Conservation (phyloP, 352 stramenopile species). For the Bremia lactucae region DNA sequence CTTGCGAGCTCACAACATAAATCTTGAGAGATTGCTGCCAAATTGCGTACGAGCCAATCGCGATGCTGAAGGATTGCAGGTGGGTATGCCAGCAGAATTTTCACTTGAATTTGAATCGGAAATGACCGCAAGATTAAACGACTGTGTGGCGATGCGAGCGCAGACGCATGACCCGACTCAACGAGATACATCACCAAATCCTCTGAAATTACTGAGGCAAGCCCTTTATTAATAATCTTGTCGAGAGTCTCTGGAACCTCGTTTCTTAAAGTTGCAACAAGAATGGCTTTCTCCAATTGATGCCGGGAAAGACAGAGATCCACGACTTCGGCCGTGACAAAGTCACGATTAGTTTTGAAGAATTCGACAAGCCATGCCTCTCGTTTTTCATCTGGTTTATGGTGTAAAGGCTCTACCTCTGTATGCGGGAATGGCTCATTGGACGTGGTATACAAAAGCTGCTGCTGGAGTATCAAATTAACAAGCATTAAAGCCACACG, state of each 20-base stretch:
- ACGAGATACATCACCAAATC: conserved; percentile 32
- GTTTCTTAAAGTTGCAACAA: conserved; percentile 37
- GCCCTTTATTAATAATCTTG: conserved; percentile 38
- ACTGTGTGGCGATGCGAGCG: conserved; percentile 27
- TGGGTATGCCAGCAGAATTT: conserved; percentile 38
- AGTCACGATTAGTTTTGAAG: conserved; percentile 47
- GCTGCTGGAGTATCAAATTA: conserved; percentile 49
- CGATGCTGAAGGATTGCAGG: conserved; percentile 49
- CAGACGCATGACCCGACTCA: conserved; percentile 24
- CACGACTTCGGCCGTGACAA: conserved; percentile 47
- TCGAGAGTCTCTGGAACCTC: conserved; percentile 35
- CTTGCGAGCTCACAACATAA: conserved; percentile 30
- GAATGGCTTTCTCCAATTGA: conserved; percentile 57
- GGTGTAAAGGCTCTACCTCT: conserved; percentile 7
- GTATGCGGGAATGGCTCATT: too few relatives aligned
- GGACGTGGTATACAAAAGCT: conserved; percentile 26
- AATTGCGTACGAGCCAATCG: conserved; percentile 57
- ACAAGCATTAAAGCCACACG: conserved; percentile 44
- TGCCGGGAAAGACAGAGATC: conserved; percentile 58
- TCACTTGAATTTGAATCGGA: conserved; percentile 33
- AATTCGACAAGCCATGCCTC: conserved; percentile 47
- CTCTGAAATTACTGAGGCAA: conserved; percentile 32
- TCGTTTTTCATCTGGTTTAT: conserved; percentile 21
- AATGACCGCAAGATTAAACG: conserved; percentile 50
- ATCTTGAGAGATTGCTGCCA: conserved; percentile 24